A percentile compares a stretch with the other conserved stretches of the same genome.
Evolutionary conservation across 192 early-diverging fungal species (phyloP).

Genomic region (Entomortierella beljakovae): DNA sequence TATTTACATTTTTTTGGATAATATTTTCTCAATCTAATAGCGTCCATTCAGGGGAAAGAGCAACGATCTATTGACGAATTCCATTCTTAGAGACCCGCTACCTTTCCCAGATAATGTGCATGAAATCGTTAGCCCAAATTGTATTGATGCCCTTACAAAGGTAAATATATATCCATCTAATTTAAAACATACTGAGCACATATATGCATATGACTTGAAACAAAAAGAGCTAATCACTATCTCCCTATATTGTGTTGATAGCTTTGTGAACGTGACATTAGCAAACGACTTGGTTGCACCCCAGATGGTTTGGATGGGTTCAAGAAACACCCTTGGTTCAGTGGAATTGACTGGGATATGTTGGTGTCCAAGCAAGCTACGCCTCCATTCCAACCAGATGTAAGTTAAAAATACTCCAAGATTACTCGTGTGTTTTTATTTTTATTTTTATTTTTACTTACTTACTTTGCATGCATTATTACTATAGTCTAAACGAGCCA

Average conservation of each 20-base stretch:
- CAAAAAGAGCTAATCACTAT: too few relatives aligned
- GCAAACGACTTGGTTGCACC: constrained; percentile 82
- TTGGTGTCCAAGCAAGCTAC: constrained; percentile 76
- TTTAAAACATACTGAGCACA: too few relatives aligned
- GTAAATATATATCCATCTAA: too few relatives aligned
- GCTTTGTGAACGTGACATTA: constrained; percentile 81
- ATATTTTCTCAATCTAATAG: constrained; percentile 47
- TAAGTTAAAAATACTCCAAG: constrained; percentile 54
- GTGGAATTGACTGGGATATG: constrained; percentile 77
- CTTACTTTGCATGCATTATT: neutral
- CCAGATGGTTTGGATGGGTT: constrained; percentile 76
- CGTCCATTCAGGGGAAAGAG: constrained; percentile 85
- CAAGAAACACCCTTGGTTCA: constrained; percentile 85
- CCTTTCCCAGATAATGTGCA: constrained; percentile 70
- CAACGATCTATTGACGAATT: constrained; percentile 75
- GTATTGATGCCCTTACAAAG: constrained; percentile 63
- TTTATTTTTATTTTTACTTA: neutral
- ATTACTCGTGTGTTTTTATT: neutral
- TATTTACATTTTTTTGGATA: neutral
- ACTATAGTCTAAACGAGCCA: constrained; percentile 81
- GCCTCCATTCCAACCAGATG: constrained; percentile 90
- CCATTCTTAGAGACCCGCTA: constrained; percentile 77
- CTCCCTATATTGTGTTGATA: constrained; percentile 25
- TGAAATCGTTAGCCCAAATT: constrained; percentile 58
- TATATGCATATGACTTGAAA: too few relatives aligned